Evolutionary conservation across 192 early-diverging fungal species (phyloP).

Genomic region (Paraglomus brasilianum): DNA sequence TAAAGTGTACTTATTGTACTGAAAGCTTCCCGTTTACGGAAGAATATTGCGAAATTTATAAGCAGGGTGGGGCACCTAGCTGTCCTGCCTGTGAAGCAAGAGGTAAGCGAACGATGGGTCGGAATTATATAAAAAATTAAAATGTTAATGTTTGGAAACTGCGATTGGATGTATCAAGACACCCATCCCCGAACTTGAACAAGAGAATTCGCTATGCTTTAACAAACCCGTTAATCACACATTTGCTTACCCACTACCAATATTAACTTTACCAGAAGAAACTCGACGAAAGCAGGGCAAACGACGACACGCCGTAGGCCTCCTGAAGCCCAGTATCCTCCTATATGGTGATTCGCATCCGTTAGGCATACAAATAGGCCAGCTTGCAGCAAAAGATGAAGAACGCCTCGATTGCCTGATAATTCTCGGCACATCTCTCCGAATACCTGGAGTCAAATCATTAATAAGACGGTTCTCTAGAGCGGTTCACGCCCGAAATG

Average conservation of each 20-base stretch:
- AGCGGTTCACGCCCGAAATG: conserved; percentile 54
- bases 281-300: conserved; percentile 70
- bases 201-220: background rate
- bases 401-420: conserved; percentile 72
- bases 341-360: conserved; percentile 93
- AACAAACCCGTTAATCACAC: background rate
- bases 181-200: background rate
- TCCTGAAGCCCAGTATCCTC: conserved; percentile 88
- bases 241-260: background rate
- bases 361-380: conserved; percentile 65
- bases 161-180: background rate
- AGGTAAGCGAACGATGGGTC: conserved; percentile 22
- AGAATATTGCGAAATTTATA: conserved; percentile 60
- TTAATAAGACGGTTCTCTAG: conserved; percentile 73
- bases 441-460: conserved; percentile 73
- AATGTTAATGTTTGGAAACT: background rate
- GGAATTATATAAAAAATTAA: no score
- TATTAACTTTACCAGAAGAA: conserved; percentile 31
- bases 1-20: conserved; percentile 86
- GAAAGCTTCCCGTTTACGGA: conserved; percentile 63
- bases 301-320: conserved; percentile 70
- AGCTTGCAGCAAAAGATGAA: conserved; percentile 55
- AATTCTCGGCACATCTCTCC: conserved; percentile 88
- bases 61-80: conserved; percentile 68
- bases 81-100: conserved; percentile 56